Percentiles rank a stretch among this genome's conserved stretches.
phyloP scores from a whole-genome alignment of 345 rosid species.

The Populus alba region DNA sequence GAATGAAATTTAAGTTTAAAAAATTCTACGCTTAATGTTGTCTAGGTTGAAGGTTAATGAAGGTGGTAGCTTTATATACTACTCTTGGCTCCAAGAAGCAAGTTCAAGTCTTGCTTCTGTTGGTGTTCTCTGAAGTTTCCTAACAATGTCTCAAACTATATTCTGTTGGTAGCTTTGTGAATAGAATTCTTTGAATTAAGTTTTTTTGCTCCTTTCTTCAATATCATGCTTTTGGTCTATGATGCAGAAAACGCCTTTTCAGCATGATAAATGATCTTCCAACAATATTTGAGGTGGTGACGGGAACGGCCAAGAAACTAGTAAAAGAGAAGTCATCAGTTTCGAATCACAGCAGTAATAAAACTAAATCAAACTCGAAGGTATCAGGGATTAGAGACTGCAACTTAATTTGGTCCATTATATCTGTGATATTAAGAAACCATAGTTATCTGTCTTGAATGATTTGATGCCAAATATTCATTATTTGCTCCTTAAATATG shows the following conservation, averaged over 20 bases:
- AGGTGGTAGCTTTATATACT: neutral
- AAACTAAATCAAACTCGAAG: constrained; percentile 12
- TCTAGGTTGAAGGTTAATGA: neutral
- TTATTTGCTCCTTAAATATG: neutral
- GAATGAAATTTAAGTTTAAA: neutral
- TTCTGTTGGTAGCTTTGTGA: neutral
- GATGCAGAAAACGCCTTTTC: constrained; percentile 21
- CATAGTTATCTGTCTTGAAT: neutral
- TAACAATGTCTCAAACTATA: neutral
- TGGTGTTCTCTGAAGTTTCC: neutral
- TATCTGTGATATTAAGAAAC: neutral
- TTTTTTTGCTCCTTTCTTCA: neutral
- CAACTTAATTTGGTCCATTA: neutral
- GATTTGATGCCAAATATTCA: neutral
- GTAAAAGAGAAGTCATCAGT: constrained; percentile 4
- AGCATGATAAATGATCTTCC: constrained; percentile 21
- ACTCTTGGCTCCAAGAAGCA: neutral
- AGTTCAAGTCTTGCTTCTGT: neutral
- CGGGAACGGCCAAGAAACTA: constrained; percentile 11
- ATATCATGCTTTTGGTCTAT: neutral
- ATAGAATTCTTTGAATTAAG: neutral
- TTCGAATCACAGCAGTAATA: constrained; percentile 12
- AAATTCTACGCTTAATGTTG: neutral
- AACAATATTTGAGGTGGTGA: constrained; percentile 11
- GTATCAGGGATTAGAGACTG: neutral